Percentiles rank a stretch among this genome's conserved stretches.
Conservation (phyloP, 306 rosid species). For the Cucurbita moschata region DNA sequence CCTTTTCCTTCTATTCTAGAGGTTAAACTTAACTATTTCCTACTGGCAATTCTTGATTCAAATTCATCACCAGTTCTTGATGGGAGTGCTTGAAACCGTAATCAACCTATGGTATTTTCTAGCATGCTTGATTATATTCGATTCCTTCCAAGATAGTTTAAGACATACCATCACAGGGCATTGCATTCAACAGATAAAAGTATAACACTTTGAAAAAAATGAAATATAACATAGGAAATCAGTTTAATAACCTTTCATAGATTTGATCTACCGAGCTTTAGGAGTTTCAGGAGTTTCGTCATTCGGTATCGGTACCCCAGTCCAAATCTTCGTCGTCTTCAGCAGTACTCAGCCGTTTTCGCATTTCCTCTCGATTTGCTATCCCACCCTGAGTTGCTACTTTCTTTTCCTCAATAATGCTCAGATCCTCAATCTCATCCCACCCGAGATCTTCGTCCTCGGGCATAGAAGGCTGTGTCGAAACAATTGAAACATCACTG, state of each 20-base stretch:
- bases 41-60: not conserved
- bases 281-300: slow-evolving; percentile 32
- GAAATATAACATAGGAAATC: not conserved
- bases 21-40: not conserved
- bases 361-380: slow-evolving; percentile 33
- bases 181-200: not conserved
- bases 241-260: not conserved
- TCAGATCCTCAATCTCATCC: slow-evolving; percentile 91
- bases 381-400: slow-evolving; percentile 13
- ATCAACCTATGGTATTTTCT: too few relatives aligned
- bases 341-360: slow-evolving; percentile 45
- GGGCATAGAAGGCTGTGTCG: slow-evolving; percentile 15
- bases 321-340: slow-evolving; percentile 82
- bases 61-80: not conserved
- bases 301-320: slow-evolving; percentile 70
- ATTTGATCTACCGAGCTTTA: slow-evolving; percentile 23
- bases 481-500: slow-evolving; percentile 22
- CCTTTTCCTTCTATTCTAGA: slow-evolving; percentile 6
- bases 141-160: slow-evolving; percentile 5
- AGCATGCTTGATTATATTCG: too few relatives aligned
- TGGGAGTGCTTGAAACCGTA: not conserved
- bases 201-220: not conserved
- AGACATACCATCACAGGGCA: not conserved
- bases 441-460: slow-evolving; percentile 77
- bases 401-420: slow-evolving; percentile 55